Evolutionary conservation across 345 rosid species (phyloP), one percentile per base, ranked within the genome.

Genomic region (Boechera divaricarpa): DNA sequence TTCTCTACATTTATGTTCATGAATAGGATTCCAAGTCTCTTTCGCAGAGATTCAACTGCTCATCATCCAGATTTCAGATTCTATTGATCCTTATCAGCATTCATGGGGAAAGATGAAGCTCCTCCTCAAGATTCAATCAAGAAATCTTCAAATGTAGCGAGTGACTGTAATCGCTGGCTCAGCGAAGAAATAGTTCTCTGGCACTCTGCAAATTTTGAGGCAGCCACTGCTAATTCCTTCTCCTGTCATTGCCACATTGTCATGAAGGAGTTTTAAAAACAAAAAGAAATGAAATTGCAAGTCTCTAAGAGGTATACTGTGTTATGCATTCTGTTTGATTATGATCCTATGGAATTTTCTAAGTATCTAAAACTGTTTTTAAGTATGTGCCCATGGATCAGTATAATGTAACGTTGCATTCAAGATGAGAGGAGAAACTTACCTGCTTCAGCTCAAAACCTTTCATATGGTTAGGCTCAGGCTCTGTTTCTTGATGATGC

Each of bases 101-200:
- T 71, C 58, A 31, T 13, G 0, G 71, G 21, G 21, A 47, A 55
- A 39, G 9, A 11, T 57, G 53, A 64, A 29, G 72, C 41, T 78
- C 54, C 18, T 85, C 86, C 72, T 78, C 77, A 72, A 4, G 84
- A 64, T 58, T 86, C 90, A 4, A 76, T 32, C 41, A 86, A 70
- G 72, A 87, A 81, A 76, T 91, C 92, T 4, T 91, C 94, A 41
- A 87, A 53, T 11, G 87, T 55, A 31, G 89, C 87, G 2, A 91
- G 94, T 58, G 89, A 86, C 53, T 83, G 85, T 78, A 94, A 77
- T 77, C 83, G 83, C 79, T 45, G 86, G 6, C 90, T 84, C 5
- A 94, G 86, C 38, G 96, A 90, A 41, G 92, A 82, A 32, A 94
- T 91, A 32, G 98, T 94, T 74, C 84, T 91, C 78, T 94, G 94